These are phyloP conservation scores for Penicillium sp. DNA, from an alignment of 2,329 filamentous ascomycete genomes.

Conservation along the genomic window DNA sequence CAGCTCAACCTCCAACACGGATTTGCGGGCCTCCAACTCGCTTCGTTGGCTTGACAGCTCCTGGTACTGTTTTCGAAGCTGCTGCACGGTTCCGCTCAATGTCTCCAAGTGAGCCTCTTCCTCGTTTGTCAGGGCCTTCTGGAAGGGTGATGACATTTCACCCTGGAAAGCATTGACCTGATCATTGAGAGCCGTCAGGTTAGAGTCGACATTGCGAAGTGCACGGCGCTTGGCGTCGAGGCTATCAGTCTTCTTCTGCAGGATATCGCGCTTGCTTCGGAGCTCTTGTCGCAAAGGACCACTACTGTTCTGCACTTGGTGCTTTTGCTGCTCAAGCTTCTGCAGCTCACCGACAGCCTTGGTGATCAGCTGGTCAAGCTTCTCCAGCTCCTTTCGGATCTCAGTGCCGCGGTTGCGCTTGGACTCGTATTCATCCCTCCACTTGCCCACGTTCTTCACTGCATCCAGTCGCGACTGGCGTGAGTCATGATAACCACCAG, in stretches of 20 bases:
- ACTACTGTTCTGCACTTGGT: slow-evolving; percentile 80
- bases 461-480: slow-evolving; percentile 86
- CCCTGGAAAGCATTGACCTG: slow-evolving; percentile 77
- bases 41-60: slow-evolving; percentile 74
- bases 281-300: slow-evolving; percentile 80
- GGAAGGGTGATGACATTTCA: slow-evolving; percentile 86
- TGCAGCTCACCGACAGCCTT: slow-evolving; percentile 81
- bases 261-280: slow-evolving; percentile 72
- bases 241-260: slow-evolving; percentile 74
- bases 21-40: slow-evolving; percentile 80
- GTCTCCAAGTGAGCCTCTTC: slow-evolving; percentile 82
- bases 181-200: slow-evolving; percentile 76
- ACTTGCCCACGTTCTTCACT: slow-evolving; percentile 75
- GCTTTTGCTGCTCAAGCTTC: slow-evolving; percentile 78
- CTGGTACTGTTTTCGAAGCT: slow-evolving; percentile 77
- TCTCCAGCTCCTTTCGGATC: slow-evolving; percentile 73
- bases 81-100: slow-evolving; percentile 71
- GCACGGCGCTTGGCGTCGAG: slow-evolving; percentile 73
- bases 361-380: slow-evolving; percentile 87
- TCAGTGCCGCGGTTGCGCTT: slow-evolving; percentile 68
- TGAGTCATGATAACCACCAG: slow-evolving; percentile 90
- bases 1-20: slow-evolving; percentile 82
- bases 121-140: slow-evolving; percentile 81
- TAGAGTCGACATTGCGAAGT: slow-evolving; percentile 71
- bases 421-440: slow-evolving; percentile 74